Evolutionary conservation across 2,329 filamentous ascomycete species (phyloP), one percentile per base, ranked within the genome.

Genomic region (Trichoderma citrinoviride): DNA sequence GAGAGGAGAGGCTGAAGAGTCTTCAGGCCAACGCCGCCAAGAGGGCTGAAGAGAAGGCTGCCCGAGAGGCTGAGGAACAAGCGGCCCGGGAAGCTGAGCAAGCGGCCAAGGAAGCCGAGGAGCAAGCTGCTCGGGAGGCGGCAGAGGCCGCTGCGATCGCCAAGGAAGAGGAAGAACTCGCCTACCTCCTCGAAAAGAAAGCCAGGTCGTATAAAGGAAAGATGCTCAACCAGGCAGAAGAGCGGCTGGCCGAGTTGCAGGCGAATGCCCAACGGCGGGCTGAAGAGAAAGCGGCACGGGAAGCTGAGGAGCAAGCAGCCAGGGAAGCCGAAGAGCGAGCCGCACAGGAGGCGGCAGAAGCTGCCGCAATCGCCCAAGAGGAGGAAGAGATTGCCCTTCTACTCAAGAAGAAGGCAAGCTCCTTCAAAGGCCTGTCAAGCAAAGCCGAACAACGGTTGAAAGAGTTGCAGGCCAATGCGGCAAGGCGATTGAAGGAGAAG

Each of bases 131-230:
- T 10, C 66, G 65, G 54, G 66, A 67, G 29, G 68, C 68, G 1
- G 72, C 44, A 29, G 27, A 73, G 41, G 54, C 54, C 33, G 54
- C 54, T 7, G 54, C 23, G 3, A 52, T 61, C n/a, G 70, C 68
- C 40, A 70, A 68, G 52, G 57, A 61, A 12, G 57, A 61, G 21
- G 57, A 52, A 15, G 61, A 76, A 12, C 67, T 69, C 37, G 67
- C 70, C 17, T 58, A 77, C 1, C 67, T 72, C 17, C 73, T 76
- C 25, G 82, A 77, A 68, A 73, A 71, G 37, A 78, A 75, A 54
- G 73, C 70, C 0, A 75, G 74, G 65, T 66, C n/a, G 49, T 65
- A 12, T 61, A 71, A 68, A 62, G 72, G 69, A 64, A 74, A 74
- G 65, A 66, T 73, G 29, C 65, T 56, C 7, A 74, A 67, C 47